Evolutionary conservation across 306 rosid species (phyloP), one percentile per base, ranked within the genome.

Genomic region (Carpinus viminea): DNA sequence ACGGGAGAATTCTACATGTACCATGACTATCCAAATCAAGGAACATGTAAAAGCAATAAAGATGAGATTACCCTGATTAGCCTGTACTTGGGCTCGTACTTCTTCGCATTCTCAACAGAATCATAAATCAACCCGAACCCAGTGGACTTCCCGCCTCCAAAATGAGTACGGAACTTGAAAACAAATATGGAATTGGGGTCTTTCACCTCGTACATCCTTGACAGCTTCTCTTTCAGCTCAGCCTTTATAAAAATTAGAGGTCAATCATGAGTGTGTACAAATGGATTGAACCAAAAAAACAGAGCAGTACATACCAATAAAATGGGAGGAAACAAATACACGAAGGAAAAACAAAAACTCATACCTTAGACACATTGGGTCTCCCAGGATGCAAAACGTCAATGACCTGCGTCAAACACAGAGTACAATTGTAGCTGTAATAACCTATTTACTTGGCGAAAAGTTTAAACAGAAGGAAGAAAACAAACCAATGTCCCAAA

Each of bases 301-400:
- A 38, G 43, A 4, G 43, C 7, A 38, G 43, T 38, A 38, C 43
- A 38, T 38, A 38, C 5, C 43, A 38, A 38, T 38, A 38, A 38
- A 38, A 38, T 38, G 43, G 43, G 5, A 57, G 15, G 31, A 31
- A 34, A 64, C 17, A 28, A 5, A 64, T 26, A 15, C 8, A 31
- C 71, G 7, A 65, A 5, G 13, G 34, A 2, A 28, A 21, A 53
- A 26, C 2, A 34, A 36, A 50, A 50, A 38, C 11, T 52, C 26
- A 54, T 26, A 83, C 83, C 86, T 83, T 83, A 13, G 86, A 74
- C 31, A 78, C 77, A 66, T 83, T 78, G 7, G 86, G 80, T 16
- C 74, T 59, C 8, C 83, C 83, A 4, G 80, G 86, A 69, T 83
- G 86, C 60, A 83, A 79, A 74, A 83, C 86, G 74, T 83, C 86